These are phyloP conservation scores for Calophaca sinica DNA, from an alignment of 306 rosid species.

Conservation along the genomic window DNA sequence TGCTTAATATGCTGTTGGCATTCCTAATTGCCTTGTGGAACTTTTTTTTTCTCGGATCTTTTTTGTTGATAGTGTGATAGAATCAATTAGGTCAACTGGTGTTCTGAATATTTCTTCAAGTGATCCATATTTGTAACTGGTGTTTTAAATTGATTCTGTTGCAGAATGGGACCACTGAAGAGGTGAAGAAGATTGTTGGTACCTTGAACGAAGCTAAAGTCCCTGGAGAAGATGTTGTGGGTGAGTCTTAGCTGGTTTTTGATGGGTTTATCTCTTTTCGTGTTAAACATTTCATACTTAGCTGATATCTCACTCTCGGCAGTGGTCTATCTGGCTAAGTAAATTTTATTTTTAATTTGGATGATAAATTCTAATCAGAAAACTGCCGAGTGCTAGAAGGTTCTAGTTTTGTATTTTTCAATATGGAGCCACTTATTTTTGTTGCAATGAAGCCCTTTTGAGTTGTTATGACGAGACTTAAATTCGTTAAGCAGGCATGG, in stretches of 20 bases:
- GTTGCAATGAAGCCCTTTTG: not conserved
- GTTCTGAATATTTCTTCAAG: not conserved
- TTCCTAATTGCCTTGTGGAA: not conserved
- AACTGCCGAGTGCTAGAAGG: not conserved
- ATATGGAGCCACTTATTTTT: not conserved
- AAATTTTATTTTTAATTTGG: slow-evolving; percentile 5
- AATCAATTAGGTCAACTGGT: not conserved
- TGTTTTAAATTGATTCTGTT: slow-evolving; percentile 29
- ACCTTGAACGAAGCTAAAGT: slow-evolving; percentile 77
- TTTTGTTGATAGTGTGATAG: not conserved
- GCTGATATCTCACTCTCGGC: slow-evolving; percentile 4
- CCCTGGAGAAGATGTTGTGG: slow-evolving; percentile 83
- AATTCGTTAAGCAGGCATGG: not conserved
- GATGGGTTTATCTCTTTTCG: not conserved
- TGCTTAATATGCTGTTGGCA: not conserved
- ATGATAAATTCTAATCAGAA: not conserved
- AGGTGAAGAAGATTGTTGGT: slow-evolving; percentile 84
- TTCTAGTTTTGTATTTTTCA: not conserved
- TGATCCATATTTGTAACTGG: not conserved
- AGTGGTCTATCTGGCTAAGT: slow-evolving; percentile 9
- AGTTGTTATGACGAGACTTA: not conserved
- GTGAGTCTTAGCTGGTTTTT: slow-evolving; percentile 52
- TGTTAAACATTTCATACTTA: slow-evolving; percentile 1
- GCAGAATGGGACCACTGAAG: slow-evolving; percentile 84
- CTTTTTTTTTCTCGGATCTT: slow-evolving; percentile 34